Evolutionary conservation across 495 filamentous ascomycete genomes (phyloP).

Genomic region (Thermothielavioides terrestris): DNA sequence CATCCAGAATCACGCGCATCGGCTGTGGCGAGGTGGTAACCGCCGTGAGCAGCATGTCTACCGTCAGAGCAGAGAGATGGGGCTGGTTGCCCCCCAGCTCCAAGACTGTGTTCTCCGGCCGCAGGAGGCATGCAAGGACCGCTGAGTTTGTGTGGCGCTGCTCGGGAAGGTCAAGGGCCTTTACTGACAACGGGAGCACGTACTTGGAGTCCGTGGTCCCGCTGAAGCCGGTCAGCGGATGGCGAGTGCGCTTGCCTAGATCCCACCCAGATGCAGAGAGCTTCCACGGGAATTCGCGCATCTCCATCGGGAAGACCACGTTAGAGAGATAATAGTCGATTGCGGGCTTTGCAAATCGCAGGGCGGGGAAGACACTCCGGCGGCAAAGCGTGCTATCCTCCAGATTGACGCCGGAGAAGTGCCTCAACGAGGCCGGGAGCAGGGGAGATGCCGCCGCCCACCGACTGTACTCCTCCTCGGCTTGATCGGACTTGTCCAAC

Average conservation of each 20-base stretch:
- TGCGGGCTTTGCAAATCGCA: conserved; percentile 43
- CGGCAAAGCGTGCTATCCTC: conserved; percentile 39
- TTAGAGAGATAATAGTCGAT: conserved; percentile 57
- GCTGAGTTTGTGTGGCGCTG: conserved; percentile 57
- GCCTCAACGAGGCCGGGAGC: conserved; percentile 33
- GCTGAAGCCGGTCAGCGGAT: conserved; percentile 58
- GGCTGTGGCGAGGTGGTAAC: conserved; percentile 33
- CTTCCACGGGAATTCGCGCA: conserved; percentile 56
- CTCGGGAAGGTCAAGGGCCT: conserved; percentile 46
- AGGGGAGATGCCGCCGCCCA: conserved; percentile 40
- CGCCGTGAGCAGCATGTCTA: conserved; percentile 39
- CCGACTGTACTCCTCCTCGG: conserved; percentile 40
- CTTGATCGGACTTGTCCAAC: conserved; percentile 48
- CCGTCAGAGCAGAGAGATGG: conserved; percentile 19
- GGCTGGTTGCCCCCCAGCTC: conserved; percentile 19
- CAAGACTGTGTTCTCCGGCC: conserved; percentile 43
- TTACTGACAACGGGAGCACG: conserved; percentile 48
- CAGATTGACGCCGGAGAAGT: conserved; percentile 52
- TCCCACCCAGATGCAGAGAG: conserved; percentile 67
- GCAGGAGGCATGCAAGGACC: conserved; percentile 51
- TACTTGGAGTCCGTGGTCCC: conserved; percentile 60
- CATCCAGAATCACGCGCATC: conserved; percentile 58
- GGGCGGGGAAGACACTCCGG: conserved; percentile 40
- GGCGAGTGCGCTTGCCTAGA: conserved; percentile 38
- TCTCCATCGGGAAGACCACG: conserved; percentile 57